Base-by-base conservation (phyloP, 2,329 filamentous ascomycete genomes). In the Cordyceps militaris region DNA sequence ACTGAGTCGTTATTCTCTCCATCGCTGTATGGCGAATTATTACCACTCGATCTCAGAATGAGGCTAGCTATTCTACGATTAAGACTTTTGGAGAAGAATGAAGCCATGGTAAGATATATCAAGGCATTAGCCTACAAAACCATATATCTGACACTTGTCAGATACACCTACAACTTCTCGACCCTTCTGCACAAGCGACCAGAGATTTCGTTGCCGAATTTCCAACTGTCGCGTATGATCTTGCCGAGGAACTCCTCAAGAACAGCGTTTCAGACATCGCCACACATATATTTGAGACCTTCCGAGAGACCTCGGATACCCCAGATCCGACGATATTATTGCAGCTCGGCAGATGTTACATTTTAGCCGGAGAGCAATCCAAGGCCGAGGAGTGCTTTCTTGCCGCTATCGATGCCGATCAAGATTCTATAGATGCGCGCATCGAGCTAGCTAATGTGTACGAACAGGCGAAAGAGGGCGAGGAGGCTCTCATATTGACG, bases 51-150 rank as follows among this genome's bases (percentile, higher is more conserved):
- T 63, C 76, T 99, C 43, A 85, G 93, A 21, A 82, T 90, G 30
- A 94, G 93, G 67, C 75, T 99, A 61, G 93, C 89, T 3, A 75
- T 93, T 4, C 93, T 91, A 67, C 85, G 94, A n/a, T 73, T 96
- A 36, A 85, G 84, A 57, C 76, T 90, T 60, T 84, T 83, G 0
- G 75, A 86, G 26, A 74, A 82, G 23, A 74, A 83, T 14, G 93
- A 97, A 74, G 91, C 90, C 19, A 77, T 89, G 73, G 87, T 89
- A 76, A 74, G 80, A 38, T 23, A 21, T 13, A 24, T 13, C 11
- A 26, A 47, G 0, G 73, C 48, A 16, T 46, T 19, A 13, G 5
- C 48, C 28, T 32, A n/a, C 49, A 23, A 11, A 16, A 32, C 38
- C 16, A 16, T 19, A 14, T 28, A 49, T 14, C 50, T 54, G 30